phyloP scores from a whole-genome alignment of 1,139 yeast genomes.

The Candida sp. region DNA sequence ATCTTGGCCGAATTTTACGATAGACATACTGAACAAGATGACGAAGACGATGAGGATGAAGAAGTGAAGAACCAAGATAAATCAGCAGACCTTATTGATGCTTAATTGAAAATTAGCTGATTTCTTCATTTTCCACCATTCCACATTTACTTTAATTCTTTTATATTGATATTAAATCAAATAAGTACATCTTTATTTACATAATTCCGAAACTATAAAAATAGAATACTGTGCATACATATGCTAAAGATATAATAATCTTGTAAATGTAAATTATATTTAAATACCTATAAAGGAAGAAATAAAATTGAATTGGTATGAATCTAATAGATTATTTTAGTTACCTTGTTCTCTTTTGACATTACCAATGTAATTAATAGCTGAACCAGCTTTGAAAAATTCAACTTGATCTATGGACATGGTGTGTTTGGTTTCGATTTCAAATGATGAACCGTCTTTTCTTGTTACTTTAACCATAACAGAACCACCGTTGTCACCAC shows the following conservation, averaged over 20 bases:
- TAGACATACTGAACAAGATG: constrained; percentile 62
- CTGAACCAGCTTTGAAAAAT: constrained; percentile 96
- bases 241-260: background rate
- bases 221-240: background rate
- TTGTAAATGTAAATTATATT: background rate
- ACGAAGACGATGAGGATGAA: constrained; percentile 47
- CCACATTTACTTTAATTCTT: background rate
- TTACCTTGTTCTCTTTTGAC: constrained; percentile 29
- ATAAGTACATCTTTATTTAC: background rate
- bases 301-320: background rate
- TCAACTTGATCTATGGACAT: constrained; percentile 96
- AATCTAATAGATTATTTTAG: too few species aligned
- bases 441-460: constrained; percentile 66
- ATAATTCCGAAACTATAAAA: background rate
- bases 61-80: constrained; percentile 28
- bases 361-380: constrained; percentile 88
- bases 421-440: constrained; percentile 81
- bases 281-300: background rate
- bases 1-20: constrained; percentile 93
- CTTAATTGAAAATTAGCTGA: constrained; percentile 27
- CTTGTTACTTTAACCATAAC: constrained; percentile 72
- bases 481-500: constrained; percentile 85
- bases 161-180: background rate
- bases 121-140: background rate
- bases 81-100: constrained; percentile 48